A percentile compares a stretch with the other conserved stretches of the same genome.
phyloP scores from a whole-genome alignment of 257 asterid genomes.

The Plantago ovata region DNA sequence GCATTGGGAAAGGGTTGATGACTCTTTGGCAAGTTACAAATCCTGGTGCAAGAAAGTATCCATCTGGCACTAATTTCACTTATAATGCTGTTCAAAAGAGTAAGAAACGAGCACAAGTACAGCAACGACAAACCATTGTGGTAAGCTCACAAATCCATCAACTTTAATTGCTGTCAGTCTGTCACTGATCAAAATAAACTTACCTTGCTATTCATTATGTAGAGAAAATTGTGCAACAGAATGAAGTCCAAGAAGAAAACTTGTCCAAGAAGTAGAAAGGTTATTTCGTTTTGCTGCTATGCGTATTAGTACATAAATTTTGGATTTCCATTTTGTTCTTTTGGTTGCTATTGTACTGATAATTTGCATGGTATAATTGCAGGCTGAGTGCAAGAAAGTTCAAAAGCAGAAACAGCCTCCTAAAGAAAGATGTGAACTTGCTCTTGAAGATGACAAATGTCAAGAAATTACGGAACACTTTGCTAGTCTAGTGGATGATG shows the following conservation, averaged over 20 bases:
- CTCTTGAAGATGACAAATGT: constrained; percentile 45
- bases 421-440: constrained; percentile 73
- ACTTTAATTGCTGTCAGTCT: constrained; percentile 9
- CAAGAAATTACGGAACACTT: constrained; percentile 41
- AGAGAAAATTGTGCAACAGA: constrained; percentile 65
- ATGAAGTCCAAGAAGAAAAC: constrained; percentile 57
- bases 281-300: constrained; percentile 20
- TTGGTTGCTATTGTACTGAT: constrained; percentile 5
- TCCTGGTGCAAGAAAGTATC: constrained; percentile 39
- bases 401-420: constrained; percentile 41
- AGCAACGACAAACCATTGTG: constrained; percentile 52
- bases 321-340: not conserved
- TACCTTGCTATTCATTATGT: constrained; percentile 27
- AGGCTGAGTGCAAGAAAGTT: constrained; percentile 52
- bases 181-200: constrained; percentile 13
- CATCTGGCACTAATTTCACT: constrained; percentile 31
- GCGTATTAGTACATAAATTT: constrained; percentile 1
- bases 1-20: constrained; percentile 60
- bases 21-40: constrained; percentile 35
- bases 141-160: constrained; percentile 43
- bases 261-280: constrained; percentile 55
- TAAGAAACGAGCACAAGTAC: constrained; percentile 54
- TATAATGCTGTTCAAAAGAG: constrained; percentile 38
- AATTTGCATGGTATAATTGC: constrained; percentile 23
- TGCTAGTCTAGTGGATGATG: constrained; percentile 69